Evolutionary conservation across 495 filamentous ascomycete species (phyloP).

Genomic region (Xylaria nigripes): DNA sequence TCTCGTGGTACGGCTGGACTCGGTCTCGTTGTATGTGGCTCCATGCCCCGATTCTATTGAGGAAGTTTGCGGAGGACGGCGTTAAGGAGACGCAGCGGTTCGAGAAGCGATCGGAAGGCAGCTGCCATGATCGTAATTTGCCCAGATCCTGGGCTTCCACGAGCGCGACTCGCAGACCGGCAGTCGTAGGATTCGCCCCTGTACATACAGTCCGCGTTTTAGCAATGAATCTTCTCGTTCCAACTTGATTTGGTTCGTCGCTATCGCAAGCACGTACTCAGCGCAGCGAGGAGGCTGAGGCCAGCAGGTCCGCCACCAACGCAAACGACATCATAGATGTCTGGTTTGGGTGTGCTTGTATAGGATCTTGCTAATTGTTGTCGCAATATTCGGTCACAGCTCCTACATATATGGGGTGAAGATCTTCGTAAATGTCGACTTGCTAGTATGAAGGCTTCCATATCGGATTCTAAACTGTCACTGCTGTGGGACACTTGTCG

Average conservation of each 20-base stretch:
- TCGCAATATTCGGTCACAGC: conserved; percentile 34
- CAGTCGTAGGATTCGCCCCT: conserved; percentile 64
- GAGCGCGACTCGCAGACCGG: conserved; percentile 73
- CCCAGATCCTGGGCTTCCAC: conserved; percentile 79
- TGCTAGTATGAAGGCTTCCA: conserved; percentile 17
- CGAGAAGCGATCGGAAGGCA: conserved; percentile 65
- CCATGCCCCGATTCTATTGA: conserved; percentile 81
- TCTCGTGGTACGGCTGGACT: conserved; percentile 82
- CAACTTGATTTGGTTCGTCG: neutral
- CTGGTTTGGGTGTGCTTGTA: conserved; percentile 33
- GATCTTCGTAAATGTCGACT: conserved; percentile 14
- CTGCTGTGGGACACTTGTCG: neutral
- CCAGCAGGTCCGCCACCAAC: conserved; percentile 96
- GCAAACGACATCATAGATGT: conserved; percentile 89
- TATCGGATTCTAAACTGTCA: conserved; percentile 2
- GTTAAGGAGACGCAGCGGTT: conserved; percentile 94
- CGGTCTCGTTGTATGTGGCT: conserved; percentile 57
- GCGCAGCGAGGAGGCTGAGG: conserved; percentile 74
- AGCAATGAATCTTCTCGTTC: conserved; percentile 4
- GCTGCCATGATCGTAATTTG: conserved; percentile 54
- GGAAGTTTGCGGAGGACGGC: conserved; percentile 65
- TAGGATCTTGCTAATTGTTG: conserved; percentile 27
- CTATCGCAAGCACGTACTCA: conserved; percentile 51
- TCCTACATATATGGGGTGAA: conserved; percentile 30
- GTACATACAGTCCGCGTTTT: neutral